Conservation (phyloP, 78 protist species). For the Polysphondylium violaceum region DNA sequence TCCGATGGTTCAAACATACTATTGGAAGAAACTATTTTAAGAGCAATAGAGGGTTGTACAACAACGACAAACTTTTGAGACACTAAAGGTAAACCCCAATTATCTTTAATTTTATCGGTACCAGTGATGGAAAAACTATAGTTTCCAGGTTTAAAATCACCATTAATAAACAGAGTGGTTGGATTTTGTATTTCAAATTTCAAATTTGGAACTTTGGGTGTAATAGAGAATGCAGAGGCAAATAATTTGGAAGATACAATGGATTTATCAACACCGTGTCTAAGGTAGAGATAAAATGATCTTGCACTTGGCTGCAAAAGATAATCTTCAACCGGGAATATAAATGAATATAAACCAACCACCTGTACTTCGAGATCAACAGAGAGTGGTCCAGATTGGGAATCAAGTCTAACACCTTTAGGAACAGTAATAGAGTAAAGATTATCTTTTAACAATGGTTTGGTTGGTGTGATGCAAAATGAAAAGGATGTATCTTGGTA, state of each 20-base stretch:
- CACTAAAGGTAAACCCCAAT: conserved; percentile 40
- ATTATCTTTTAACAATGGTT: too few species aligned
- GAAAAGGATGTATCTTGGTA: too few species aligned
- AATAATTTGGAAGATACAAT: too few species aligned
- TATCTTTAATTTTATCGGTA: conserved; percentile 5
- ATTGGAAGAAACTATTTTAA: neutral
- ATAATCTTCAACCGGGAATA: neutral
- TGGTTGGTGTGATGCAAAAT: too few species aligned
- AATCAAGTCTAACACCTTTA: neutral
- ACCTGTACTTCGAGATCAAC: neutral
- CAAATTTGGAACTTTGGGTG: neutral
- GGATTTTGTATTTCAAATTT: neutral
- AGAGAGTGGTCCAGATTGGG: conserved; percentile 21
- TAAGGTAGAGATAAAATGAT: neutral
- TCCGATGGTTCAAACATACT: neutral
- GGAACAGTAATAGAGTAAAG: neutral
- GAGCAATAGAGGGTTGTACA: too few species aligned
- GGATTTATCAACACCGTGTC: neutral
- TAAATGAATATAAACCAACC: conserved; percentile 24
- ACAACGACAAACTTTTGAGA: neutral
- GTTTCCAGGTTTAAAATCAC: neutral
- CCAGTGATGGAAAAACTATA: neutral
- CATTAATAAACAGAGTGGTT: neutral
- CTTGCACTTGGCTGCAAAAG: neutral
- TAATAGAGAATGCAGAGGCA: neutral